phyloP scores from a whole-genome alignment of 768 basidiomycete species.

The Suillus spraguei region DNA sequence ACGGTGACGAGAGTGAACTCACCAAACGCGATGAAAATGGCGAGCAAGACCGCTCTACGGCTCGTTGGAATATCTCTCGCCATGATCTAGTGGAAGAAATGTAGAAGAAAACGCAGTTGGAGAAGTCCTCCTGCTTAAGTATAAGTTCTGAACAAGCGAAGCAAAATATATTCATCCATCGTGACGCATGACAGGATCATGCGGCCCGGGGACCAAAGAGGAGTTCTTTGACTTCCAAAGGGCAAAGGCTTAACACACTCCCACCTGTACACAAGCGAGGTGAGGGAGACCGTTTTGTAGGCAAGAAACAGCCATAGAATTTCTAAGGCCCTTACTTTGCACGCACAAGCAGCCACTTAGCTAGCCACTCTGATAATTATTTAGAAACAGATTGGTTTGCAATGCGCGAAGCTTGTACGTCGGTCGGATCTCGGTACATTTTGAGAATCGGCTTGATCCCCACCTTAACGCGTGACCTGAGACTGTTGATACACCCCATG shows the following conservation, averaged over 20 bases:
- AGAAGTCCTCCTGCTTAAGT: conserved; percentile 16
- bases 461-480: not conserved
- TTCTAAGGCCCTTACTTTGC: not conserved
- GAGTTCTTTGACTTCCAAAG: not conserved
- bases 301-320: not conserved
- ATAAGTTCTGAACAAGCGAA: conserved; percentile 1
- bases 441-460: not conserved
- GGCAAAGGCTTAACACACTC: too few species aligned
- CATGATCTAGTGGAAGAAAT: conserved; percentile 18
- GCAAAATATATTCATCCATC: conserved; percentile 15
- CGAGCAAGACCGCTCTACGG: conserved; percentile 61
- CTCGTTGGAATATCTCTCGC: conserved; percentile 58
- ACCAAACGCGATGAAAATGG: conserved; percentile 77
- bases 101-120: conserved; percentile 3
- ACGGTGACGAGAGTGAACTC: conserved; percentile 23
- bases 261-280: too few species aligned
- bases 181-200: conserved; percentile 16
- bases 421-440: not conserved
- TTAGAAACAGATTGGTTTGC: too few species aligned
- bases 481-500: not conserved
- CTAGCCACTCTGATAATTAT: not conserved
- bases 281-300: not conserved
- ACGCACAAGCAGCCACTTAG: not conserved
- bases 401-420: not conserved
- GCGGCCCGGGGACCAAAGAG: conserved; percentile 13